Evolutionary conservation across 2,329 filamentous ascomycete species (phyloP), one percentile per base, ranked within the genome.

Genomic region (Ophiostoma fasciatum): DNA sequence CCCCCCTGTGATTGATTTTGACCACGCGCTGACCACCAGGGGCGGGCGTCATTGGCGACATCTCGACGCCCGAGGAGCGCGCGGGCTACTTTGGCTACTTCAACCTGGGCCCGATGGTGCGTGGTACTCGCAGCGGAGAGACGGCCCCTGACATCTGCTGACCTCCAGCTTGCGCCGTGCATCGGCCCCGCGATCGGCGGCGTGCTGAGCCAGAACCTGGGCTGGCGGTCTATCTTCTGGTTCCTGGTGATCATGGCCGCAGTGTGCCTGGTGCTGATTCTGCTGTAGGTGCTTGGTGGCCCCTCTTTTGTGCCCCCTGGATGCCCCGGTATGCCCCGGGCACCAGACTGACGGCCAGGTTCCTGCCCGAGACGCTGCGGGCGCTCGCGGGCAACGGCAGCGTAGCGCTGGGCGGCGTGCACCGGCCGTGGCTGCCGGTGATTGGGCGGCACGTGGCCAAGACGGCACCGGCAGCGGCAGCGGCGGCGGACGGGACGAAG

Each of bases 241-340:
- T 36, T 43, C 8, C 31, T 42, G 13, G 37, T 40, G 8, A 39
- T 42, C 26, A 32, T 39, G 31, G 38, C 41, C 5, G 38, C 28
- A 1, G 28, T 43, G 3, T 43, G 41, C 9, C 25, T 41, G 13
- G 4, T 40, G 11, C 22, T 41, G 6, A 26, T 43, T 3, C 46
- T 75, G 3, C 54, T 74, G 5, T 74, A 78, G 45, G 67, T 74
- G 14, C 27, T n/a, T n/a, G n/a, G n/a, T n/a, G n/a, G n/a, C n/a
- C n/a, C n/a, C n/a, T n/a, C n/a, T n/a, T n/a, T n/a, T n/a, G n/a
- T n/a, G n/a, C n/a, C n/a, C n/a, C n/a, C n/a, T n/a, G n/a, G n/a
- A n/a, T n/a, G n/a, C n/a, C n/a, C n/a, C n/a, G n/a, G n/a, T n/a
- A n/a, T n/a, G n/a, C n/a, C n/a, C n/a, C n/a, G n/a, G n/a, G n/a